A percentile compares a stretch with the other conserved stretches of the same genome.
These are phyloP conservation scores for Cystobasidiaceae sp. DNA, from an alignment of 1,284 basidiomycete species.

Conservation along the genomic window DNA sequence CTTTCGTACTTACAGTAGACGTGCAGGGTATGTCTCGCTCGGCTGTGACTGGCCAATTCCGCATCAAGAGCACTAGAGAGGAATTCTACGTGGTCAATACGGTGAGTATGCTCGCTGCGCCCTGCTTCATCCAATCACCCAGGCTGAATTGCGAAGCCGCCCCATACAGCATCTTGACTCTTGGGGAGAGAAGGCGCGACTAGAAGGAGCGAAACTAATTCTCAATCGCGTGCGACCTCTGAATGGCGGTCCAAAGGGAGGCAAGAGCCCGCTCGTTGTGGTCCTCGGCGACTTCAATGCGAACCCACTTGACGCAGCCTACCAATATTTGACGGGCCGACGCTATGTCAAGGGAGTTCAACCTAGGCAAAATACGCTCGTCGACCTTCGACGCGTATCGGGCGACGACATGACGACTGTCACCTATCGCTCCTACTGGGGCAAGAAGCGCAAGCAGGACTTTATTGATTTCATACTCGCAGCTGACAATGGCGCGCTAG, in stretches of 20 bases:
- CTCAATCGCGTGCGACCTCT: neutral
- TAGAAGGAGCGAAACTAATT: neutral
- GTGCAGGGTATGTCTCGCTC: neutral
- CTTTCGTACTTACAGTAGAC: neutral
- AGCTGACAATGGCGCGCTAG: slow-evolving; percentile 12
- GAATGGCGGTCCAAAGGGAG: neutral
- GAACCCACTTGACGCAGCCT: neutral
- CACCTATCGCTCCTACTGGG: neutral
- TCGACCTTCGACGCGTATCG: neutral
- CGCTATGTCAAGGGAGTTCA: neutral
- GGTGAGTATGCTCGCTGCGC: neutral
- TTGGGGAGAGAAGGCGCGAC: neutral
- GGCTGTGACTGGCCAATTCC: neutral
- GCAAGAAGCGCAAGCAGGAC: neutral
- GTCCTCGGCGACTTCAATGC: neutral
- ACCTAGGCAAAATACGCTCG: neutral
- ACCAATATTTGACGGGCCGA: slow-evolving; percentile 2
- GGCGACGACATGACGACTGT: neutral
- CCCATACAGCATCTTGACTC: slow-evolving; percentile 4
- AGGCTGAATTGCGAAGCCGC: neutral
- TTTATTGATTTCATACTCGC: slow-evolving; percentile 11
- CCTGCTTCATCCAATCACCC: neutral
- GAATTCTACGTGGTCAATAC: neutral
- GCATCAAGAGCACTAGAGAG: neutral
- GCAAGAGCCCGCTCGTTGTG: neutral